Base-by-base conservation (phyloP, 108 stramenopile species). In the Epithemia pelagica region DNA sequence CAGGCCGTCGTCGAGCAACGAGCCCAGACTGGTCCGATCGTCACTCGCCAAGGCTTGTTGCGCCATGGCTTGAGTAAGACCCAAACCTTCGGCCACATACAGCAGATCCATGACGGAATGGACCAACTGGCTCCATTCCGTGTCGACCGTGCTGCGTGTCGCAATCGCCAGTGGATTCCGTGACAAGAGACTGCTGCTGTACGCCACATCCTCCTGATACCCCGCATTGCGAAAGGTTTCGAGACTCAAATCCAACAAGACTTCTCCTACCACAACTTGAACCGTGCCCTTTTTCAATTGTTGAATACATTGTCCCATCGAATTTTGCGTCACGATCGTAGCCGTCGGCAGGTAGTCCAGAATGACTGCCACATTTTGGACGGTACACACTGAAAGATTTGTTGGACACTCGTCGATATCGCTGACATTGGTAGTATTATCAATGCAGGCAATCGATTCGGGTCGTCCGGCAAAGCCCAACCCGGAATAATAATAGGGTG, bases 391-490 rank as follows among this genome's bases (percentile, higher is more conserved):
- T 46, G n/a, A n/a, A n/a, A n/a, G n/a, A n/a, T n/a, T n/a, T n/a
- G n/a, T n/a, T n/a, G n/a, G n/a, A n/a, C n/a, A n/a, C n/a, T n/a
- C n/a, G n/a, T n/a, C n/a, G n/a, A n/a, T n/a, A n/a, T 23, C 26
- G 24, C 24, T 2, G 5, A 2, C 54, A 25, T 55, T 25, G 1
- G 5, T 1, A 55, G 5, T 28, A 60, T 28, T 60, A 2, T 62
- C 62, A 1, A 31, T 31, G 32, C 62, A 62, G 21, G 30, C 32
- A 2, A 62, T 31, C 21, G 23, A 62, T 33, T 62, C 62, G 20
- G 30, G 62, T 2, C 1, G 23, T 1, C 62, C 62, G 18, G 30
- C 62, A 62, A 60, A 62, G 31, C 7, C 32, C 62, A 62, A 25
- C 21, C 62, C 62, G 2, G 30, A 30, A 32, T 20, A 62, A 2